Percentiles rank a stretch among this genome's conserved stretches.
Evolutionary conservation across 139 green algal genomes (phyloP).

Genomic region (Volvox reticuliferus): DNA sequence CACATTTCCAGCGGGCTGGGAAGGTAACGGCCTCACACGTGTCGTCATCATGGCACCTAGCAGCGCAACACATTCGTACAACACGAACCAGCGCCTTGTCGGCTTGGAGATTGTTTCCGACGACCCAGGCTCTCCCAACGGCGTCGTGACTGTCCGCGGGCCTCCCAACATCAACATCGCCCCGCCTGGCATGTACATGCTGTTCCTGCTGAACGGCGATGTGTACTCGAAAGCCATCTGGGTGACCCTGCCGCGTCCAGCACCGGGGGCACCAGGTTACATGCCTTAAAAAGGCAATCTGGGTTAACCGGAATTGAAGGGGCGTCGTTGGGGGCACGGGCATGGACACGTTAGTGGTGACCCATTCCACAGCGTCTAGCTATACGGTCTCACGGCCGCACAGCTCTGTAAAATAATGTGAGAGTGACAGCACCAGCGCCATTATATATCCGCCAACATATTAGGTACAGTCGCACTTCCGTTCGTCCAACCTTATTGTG

Average conservation of each 20-base stretch:
- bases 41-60: conserved; percentile 54
- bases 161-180: conserved; percentile 49
- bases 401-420: too few species aligned
- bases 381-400: too few species aligned
- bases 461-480: too few species aligned
- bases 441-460: too few species aligned
- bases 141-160: conserved; percentile 14
- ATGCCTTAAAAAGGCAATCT: too few species aligned
- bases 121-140: not conserved
- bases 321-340: too few species aligned
- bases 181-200: conserved; percentile 58
- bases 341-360: too few species aligned
- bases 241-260: conserved; percentile 34
- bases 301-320: too few species aligned
- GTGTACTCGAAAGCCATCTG: conserved; percentile 20
- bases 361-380: too few species aligned
- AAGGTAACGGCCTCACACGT: not conserved
- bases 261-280: not conserved
- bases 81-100: conserved; percentile 61
- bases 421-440: too few species aligned
- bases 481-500: too few species aligned
- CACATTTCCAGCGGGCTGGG: conserved; percentile 2
- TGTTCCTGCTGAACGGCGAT: conserved; percentile 54
- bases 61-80: conserved; percentile 56
- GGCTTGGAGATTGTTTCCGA: conserved; percentile 18